Percentiles rank a stretch among this genome's conserved stretches.
Evolutionary conservation across 495 filamentous ascomycete genomes (phyloP).

Genomic region (Neurospora sp.): DNA sequence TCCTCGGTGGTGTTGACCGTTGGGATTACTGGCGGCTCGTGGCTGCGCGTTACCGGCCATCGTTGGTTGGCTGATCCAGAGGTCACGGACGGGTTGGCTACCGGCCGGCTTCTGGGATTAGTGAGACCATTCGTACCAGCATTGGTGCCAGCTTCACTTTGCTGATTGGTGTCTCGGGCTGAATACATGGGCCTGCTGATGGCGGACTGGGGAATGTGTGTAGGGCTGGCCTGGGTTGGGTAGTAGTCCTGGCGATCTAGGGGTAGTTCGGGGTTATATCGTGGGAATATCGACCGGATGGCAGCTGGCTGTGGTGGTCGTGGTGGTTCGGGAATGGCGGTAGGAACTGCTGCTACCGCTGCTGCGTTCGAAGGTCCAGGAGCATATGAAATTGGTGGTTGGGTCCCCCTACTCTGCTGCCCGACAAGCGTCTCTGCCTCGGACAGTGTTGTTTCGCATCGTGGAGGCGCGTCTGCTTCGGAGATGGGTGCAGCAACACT

Average conservation of each 20-base stretch:
- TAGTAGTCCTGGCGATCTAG: constrained; percentile 60
- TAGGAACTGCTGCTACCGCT: constrained; percentile 7
- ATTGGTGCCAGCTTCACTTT: constrained; percentile 12
- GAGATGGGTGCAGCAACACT: constrained; percentile 16
- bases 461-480: constrained; percentile 27
- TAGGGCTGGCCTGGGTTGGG: constrained; percentile 45
- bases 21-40: constrained; percentile 36
- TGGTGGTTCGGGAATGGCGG: constrained; percentile 6
- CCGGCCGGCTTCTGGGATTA: not conserved
- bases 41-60: constrained; percentile 4
- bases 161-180: constrained; percentile 22
- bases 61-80: not conserved
- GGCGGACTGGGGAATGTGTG: constrained; percentile 43
- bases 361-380: constrained; percentile 10
- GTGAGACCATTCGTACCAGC: not conserved
- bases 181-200: constrained; percentile 49
- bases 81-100: constrained; percentile 18
- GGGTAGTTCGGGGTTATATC: constrained; percentile 62
- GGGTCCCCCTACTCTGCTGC: constrained; percentile 34
- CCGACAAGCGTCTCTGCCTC: constrained; percentile 40
- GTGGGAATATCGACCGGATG: constrained; percentile 61
- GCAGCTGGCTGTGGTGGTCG: constrained; percentile 20
- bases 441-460: constrained; percentile 40
- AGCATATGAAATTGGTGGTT: constrained; percentile 29
- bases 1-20: constrained; percentile 40